Evolutionary conservation across 495 filamentous ascomycete genomes (phyloP), one percentile per base, ranked within the genome.

Genomic region (Chaetomium fimeti): DNA sequence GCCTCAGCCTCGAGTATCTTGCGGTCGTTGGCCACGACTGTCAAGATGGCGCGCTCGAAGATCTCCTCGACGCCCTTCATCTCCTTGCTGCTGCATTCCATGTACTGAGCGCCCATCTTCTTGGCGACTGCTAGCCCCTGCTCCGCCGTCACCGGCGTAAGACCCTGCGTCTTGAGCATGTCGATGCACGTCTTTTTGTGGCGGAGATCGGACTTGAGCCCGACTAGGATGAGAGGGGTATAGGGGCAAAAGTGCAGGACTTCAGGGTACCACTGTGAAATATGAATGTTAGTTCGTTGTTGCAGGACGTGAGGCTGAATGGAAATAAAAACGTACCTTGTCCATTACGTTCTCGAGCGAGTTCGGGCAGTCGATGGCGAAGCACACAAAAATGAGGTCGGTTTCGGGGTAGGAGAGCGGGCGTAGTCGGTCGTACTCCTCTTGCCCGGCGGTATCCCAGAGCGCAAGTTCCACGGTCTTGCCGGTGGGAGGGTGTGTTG

Each of bases 231-330:
- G 56, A 98, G 85, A 4, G 94, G 94, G 2, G 94, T 98, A 67
- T 92, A 94, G 12, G 94, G 95, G 79, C 94, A 98, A 82, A 98
- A 98, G 75, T 98, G 94, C 57, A 98, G 85, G 67, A 98, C 94
- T 83, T 98, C 94, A 64, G 94, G 94, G 71, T 97, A 98, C 94
- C 94, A 98, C 94, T 98, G 66, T 9, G 12, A 11, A 20, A 24
- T 25, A 5, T 47, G 47, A 15, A 16, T 2, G 13, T 52, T 47
- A 70, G 59, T 62, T 49, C 24, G 53, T 52, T 22, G 36, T 49
- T 13, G 20, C 22, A 36, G 32, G 45, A 57, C 42, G 47, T 24
- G 57, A n/a, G n/a, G 27, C 36, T 45, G 16, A 24, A 28, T 16
- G n/a, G 18, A 8, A 20, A 22, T 6, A 42, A 25, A 36, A 25